phyloP scores from a whole-genome alignment of 495 filamentous ascomycete species.

The Aspergillus diversus region DNA sequence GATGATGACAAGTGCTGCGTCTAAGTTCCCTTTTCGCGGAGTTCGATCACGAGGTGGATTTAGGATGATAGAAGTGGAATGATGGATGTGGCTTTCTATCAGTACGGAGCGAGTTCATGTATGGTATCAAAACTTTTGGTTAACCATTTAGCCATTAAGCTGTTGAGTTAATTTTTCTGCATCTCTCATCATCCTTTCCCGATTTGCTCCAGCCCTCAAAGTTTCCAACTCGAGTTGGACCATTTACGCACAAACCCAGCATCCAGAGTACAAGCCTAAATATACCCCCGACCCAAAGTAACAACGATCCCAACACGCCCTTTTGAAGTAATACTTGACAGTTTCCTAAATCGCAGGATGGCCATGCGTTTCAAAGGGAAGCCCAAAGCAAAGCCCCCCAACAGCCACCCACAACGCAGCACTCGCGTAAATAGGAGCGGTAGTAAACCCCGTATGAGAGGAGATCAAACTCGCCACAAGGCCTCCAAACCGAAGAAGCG shows the following conservation, averaged over 20 bases:
- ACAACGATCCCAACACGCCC: neutral
- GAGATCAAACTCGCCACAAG: slow-evolving; percentile 37
- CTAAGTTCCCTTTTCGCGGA: neutral
- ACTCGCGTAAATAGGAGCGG: slow-evolving; percentile 39
- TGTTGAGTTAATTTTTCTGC: no score
- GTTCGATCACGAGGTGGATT: no score
- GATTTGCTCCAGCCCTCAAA: no score
- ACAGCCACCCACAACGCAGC: slow-evolving; percentile 38
- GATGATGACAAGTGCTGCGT: slow-evolving; percentile 19
- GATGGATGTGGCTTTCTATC: neutral
- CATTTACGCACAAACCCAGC: no score
- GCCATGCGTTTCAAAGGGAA: slow-evolving; percentile 42
- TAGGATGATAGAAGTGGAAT: neutral
- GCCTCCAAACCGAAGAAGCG: slow-evolving; percentile 34
- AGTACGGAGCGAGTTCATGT: no score
- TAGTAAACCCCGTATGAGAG: slow-evolving; percentile 36
- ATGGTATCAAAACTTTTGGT: no score
- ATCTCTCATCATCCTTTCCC: no score
- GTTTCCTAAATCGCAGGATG: slow-evolving; percentile 30
- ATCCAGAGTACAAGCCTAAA: no score
- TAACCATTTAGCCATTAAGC: no score
- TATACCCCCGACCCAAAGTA: neutral
- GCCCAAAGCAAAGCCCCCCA: slow-evolving; percentile 31
- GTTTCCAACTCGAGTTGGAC: no score
- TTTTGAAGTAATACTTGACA: neutral